Evolutionary conservation across 805 yeast species (phyloP), one percentile per base, ranked within the genome.

Genomic region (Wickerhamiella australiensis): DNA sequence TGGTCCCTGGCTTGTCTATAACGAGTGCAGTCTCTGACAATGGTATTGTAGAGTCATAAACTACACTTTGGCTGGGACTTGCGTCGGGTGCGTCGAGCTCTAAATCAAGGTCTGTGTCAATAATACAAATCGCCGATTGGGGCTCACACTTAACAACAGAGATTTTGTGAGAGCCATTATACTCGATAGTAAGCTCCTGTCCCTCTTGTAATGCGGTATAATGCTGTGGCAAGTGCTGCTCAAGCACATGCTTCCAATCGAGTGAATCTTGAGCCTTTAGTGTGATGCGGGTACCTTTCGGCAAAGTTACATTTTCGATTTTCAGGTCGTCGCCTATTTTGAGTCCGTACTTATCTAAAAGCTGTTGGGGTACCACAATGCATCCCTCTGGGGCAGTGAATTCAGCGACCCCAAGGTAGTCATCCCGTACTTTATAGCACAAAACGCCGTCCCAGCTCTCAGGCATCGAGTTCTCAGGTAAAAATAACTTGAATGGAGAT

Each of bases 161-260:
- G 5, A 51, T 25, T 6, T 53, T 51, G n/a, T 41, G 45, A n/a
- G 53, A 48, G 3, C 61, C 63, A 3, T 61, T 58, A 33, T 66
- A 59, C 2, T 53, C 31, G 2, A 75, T 62, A 6, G 59, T 52
- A 15, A 78, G 56, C 0, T 54, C 54, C 41, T 72, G 72, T 1
- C 71, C 73, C 29, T 62, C 61, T 2, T 70, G 67, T 29, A 78
- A 62, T 0, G 76, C 71, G 0, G 82, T 76, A 53, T 73, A 76
- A 42, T 65, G 65, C n/a, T 64, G 54, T 45, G 72, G 72, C n/a
- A 78, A 61, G 50, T 70, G 68, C 8, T 73, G 63, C 56, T 78
- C 82, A 29, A 78, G 64, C 52, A 75, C 66, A 55, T 67, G 69
- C 57, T 76, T 76, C 78, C 80, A 77, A 61, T 75, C 77, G 52